A percentile compares a stretch with the other conserved stretches of the same genome.
phyloP scores from a whole-genome alignment of 108 stramenopile species.

The Fragilaria crotonensis region DNA sequence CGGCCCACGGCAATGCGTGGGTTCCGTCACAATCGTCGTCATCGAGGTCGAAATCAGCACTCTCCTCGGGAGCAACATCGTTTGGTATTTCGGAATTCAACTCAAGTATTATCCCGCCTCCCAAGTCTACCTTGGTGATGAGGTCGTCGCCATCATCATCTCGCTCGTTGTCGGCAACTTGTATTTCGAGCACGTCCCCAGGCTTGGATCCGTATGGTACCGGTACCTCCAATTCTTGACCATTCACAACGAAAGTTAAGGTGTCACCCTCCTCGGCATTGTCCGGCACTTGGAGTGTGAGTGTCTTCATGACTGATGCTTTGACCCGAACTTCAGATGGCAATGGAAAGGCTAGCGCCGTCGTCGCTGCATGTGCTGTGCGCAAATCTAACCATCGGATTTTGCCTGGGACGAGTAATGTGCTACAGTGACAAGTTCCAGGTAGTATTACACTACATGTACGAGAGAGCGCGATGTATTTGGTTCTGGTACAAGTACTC shows the following conservation, averaged over 20 bases:
- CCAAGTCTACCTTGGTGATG: conserved; percentile 16
- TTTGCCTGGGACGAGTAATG: no score
- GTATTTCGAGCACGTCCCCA: conserved; percentile 61
- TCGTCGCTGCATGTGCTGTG: no score
- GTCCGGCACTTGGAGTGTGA: conserved; percentile 54
- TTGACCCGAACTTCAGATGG: no score
- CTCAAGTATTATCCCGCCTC: conserved; percentile 14
- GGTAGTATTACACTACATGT: no score
- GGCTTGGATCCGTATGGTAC: conserved; percentile 38
- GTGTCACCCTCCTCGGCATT: conserved; percentile 54
- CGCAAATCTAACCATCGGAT: no score
- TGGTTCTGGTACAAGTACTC: no score
- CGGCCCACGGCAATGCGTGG: conserved; percentile 31
- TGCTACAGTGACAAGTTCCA: no score
- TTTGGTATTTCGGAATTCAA: conserved; percentile 8
- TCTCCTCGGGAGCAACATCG: conserved; percentile 10
- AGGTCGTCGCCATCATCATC: conserved; percentile 7
- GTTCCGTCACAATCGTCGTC: conserved; percentile 33
- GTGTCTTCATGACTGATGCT: no score
- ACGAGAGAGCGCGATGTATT: no score
- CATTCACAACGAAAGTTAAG: conserved; percentile 43
- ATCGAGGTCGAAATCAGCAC: neutral
- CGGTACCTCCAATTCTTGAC: conserved; percentile 38
- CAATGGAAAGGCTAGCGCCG: no score
- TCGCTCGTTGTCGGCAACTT: conserved; percentile 19